Evolutionary conservation across 1,139 yeast species (phyloP), one percentile per base, ranked within the genome.

Genomic region (Scheffersomyces insectosa): DNA sequence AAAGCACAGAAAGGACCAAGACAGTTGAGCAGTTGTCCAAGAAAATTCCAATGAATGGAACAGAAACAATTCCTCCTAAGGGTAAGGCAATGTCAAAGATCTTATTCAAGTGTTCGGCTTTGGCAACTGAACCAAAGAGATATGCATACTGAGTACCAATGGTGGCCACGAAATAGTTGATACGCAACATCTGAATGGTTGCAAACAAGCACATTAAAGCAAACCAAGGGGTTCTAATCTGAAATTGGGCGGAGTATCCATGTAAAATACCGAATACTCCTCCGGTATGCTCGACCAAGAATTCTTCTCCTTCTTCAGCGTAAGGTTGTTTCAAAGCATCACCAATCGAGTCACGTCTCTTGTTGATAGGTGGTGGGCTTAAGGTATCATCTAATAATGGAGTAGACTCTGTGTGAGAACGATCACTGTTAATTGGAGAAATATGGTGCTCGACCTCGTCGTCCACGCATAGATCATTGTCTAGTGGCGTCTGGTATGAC

Each of bases 131-230:
- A 31, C 59, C 60, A 46, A 72, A 63, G 43, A 73, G 56, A 46
- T 65, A 73, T n/a, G 70, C 54, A 49, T 72, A 72, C 49, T 73
- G 79, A n/a, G 75, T 60, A 33, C 66, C 66, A 37, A 73, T 64
- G 12, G 79, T 73, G 11, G 78, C 76, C 30, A 73, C 77, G 55
- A 73, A 73, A 50, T 73, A 73, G 57, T 73, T 73, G 38, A 73
- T 56, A 47, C 77, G 57, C 46, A 73, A 62, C 78, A 73, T 73
- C 56, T 66, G 74, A 37, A 72, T 62, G 38, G 72, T 66, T 9
- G 73, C 63, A 49, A 72, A 70, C 15, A 63, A 42, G 45, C 74
- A 65, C 63, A 70, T 65, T 38, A 73, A 60, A 47, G 55, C 60
- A 49, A 73, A 73, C 78, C 78, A 73, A 29, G 70, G 70, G 4